Conservation (phyloP, 2,329 filamentous ascomycete species). For the Aspergillus chevalieri region DNA sequence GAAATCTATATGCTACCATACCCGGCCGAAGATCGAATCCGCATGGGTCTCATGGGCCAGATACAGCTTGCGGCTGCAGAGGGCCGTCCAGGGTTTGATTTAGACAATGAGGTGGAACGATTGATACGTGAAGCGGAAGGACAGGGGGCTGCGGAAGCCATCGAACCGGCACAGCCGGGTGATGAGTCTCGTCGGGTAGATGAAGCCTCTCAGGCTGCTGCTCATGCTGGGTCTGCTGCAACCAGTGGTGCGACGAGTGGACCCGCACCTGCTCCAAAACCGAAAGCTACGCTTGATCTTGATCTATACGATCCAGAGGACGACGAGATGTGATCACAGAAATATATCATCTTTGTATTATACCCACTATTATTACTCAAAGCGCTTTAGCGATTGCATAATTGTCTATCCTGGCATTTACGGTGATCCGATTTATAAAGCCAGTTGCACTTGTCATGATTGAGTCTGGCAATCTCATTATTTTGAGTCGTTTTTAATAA, state of each 20-base stretch:
- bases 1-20: conserved; percentile 40
- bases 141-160: conserved; percentile 39
- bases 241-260: conserved; percentile 8
- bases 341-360: background rate
- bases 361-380: background rate
- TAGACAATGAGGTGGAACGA: conserved; percentile 44
- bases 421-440: too few species aligned
- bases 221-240: conserved; percentile 22
- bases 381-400: background rate
- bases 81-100: conserved; percentile 51
- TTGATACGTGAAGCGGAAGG: conserved; percentile 52
- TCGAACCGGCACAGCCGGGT: conserved; percentile 30
- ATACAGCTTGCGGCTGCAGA: conserved; percentile 40
- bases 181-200: conserved; percentile 29
- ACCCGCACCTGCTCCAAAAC: conserved; percentile 20
- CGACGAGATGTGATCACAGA: conserved; percentile 32
- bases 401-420: background rate
- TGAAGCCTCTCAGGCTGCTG: conserved; percentile 30
- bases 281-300: conserved; percentile 37
- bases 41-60: conserved; percentile 42
- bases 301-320: conserved; percentile 43
- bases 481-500: too few species aligned
- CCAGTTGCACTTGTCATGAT: too few species aligned
- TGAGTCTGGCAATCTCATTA: too few species aligned
- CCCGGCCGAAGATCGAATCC: conserved; percentile 40